Percentiles rank a stretch among this genome's conserved stretches.
Conservation (phyloP, 305 asterid genomes). For the Caryopteris hybrid region DNA sequence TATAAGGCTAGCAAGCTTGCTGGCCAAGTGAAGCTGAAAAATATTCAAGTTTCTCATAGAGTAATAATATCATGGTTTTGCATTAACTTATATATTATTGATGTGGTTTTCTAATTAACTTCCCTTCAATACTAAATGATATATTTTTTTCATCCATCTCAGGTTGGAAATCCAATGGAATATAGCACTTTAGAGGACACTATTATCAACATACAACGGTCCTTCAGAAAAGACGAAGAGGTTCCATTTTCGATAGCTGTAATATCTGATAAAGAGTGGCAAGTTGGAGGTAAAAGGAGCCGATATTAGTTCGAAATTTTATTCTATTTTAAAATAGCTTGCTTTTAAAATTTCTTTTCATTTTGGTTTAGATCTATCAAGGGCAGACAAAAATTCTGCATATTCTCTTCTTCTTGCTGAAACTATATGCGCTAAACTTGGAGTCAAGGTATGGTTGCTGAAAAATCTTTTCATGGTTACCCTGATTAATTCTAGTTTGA, state of each 20-base stretch:
- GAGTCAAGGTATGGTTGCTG: conserved; percentile 60
- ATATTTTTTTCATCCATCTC: conserved; percentile 19
- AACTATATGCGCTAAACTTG: conserved; percentile 68
- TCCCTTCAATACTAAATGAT: not conserved
- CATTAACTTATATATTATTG: not conserved
- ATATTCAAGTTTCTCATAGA: conserved; percentile 75
- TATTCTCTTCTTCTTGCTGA: conserved; percentile 96
- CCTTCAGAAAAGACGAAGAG: conserved; percentile 49
- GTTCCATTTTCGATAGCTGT: conserved; percentile 85
- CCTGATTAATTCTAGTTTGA: not conserved
- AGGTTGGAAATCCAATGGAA: conserved; percentile 97
- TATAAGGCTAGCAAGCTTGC: conserved; percentile 51
- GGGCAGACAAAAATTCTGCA: conserved; percentile 90
- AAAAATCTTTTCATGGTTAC: not conserved
- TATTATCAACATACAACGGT: conserved; percentile 47
- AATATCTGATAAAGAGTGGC: conserved; percentile 87
- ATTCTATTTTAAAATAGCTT: conserved; percentile 10
- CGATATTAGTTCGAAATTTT: conserved; percentile 7
- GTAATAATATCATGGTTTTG: conserved; percentile 33
- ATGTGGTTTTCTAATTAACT: conserved; percentile 6
- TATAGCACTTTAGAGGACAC: conserved; percentile 71
- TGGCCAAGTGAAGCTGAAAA: conserved; percentile 65
- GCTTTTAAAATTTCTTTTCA: conserved; percentile 3
- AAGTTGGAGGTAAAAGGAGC: conserved; percentile 69
- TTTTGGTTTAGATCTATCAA: conserved; percentile 60